phyloP scores from a whole-genome alignment of 441 rosid species.

The Metrosideros polymorpha region DNA sequence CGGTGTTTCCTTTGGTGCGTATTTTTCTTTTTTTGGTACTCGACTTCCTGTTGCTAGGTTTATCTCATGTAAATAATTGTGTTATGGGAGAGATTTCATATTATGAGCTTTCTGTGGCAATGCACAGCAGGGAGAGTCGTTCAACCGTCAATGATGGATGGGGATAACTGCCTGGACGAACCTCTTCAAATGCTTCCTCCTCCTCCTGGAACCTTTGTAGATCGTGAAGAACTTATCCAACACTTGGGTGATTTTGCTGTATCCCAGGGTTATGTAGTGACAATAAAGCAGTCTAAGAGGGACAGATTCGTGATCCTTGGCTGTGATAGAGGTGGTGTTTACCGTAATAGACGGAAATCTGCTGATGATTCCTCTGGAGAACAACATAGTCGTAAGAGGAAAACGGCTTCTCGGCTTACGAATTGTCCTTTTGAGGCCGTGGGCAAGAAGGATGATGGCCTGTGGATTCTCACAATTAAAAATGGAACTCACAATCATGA shows the following conservation, averaged over 20 bases:
- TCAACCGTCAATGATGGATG: neutral
- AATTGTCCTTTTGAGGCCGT: constrained; percentile 62
- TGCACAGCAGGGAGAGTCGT: neutral
- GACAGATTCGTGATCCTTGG: constrained; percentile 57
- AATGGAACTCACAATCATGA: constrained; percentile 56
- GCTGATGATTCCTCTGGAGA: constrained; percentile 3
- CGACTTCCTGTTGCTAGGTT: neutral
- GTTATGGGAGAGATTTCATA: neutral
- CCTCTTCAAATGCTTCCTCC: constrained; percentile 44
- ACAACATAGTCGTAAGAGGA: constrained; percentile 47
- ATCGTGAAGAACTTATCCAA: constrained; percentile 46
- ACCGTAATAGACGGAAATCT: constrained; percentile 47
- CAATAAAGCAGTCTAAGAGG: constrained; percentile 56
- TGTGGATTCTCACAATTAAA: constrained; percentile 46
- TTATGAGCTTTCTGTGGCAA: neutral
- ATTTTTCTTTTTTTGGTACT: neutral
- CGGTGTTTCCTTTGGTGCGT: neutral
- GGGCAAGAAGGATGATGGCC: constrained; percentile 51
- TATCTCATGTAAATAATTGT: neutral
- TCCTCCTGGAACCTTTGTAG: constrained; percentile 35
- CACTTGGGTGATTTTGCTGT: constrained; percentile 50
- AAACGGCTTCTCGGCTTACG: constrained; percentile 44
- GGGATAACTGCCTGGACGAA: neutral
- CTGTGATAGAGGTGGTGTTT: constrained; percentile 59
- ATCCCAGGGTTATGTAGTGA: constrained; percentile 53